These are phyloP conservation scores for Candida ulmi DNA, from an alignment of 805 yeast species.

Conservation along the genomic window DNA sequence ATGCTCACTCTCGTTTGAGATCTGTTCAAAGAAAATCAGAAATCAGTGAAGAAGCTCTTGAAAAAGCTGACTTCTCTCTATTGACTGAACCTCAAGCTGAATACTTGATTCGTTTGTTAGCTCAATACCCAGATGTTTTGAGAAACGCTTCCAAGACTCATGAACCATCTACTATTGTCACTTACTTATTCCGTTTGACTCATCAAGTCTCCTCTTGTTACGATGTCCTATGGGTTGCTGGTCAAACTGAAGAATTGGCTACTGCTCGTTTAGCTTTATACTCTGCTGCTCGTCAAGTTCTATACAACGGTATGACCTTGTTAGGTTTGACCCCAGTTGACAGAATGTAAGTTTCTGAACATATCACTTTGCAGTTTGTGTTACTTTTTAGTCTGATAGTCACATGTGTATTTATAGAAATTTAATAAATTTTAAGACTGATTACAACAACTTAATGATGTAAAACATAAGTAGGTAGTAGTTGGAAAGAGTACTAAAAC, in stretches of 20 bases:
- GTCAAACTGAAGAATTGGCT: constrained; percentile 84
- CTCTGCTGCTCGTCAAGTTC: constrained; percentile 82
- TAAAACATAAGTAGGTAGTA: too few species aligned
- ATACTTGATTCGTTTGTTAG: constrained; percentile 66
- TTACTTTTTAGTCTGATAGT: too few species aligned
- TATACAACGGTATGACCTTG: constrained; percentile 82
- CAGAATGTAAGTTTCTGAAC: constrained; percentile 58
- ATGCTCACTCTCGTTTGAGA: constrained; percentile 95
- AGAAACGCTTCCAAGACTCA: constrained; percentile 75
- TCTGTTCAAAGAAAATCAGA: constrained; percentile 86
- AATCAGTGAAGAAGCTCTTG: constrained; percentile 36
- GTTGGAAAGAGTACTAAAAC: too few species aligned
- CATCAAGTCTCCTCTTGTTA: constrained; percentile 96
- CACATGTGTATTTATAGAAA: not conserved
- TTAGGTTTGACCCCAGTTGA: constrained; percentile 97
- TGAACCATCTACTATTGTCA: constrained; percentile 93
- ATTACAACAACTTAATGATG: too few species aligned
- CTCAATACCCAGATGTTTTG: constrained; percentile 88
- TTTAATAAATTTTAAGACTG: too few species aligned
- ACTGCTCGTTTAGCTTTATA: constrained; percentile 89
- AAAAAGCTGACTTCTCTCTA: constrained; percentile 52
- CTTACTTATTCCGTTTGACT: constrained; percentile 85
- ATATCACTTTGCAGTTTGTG: too few species aligned
- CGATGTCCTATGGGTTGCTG: constrained; percentile 94
- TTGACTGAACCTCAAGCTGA: constrained; percentile 68